phyloP scores from a whole-genome alignment of 495 filamentous ascomycete species.

The Penicillium taxi region DNA sequence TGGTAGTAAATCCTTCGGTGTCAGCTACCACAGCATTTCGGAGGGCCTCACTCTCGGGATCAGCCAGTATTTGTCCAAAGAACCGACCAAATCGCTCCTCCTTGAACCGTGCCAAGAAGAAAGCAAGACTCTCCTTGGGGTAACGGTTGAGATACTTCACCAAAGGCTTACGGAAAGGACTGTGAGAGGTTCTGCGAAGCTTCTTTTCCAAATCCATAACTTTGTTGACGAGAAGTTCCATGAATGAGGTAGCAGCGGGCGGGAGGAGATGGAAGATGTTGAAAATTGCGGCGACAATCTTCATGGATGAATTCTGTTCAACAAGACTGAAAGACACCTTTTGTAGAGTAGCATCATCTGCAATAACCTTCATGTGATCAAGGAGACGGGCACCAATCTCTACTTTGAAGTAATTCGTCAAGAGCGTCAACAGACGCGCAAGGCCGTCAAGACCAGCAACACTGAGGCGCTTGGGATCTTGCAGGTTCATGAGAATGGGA shows the following conservation, averaged over 20 bases:
- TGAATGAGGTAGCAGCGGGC: slow-evolving; percentile 78
- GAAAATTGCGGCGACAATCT: slow-evolving; percentile 85
- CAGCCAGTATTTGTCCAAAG: slow-evolving; percentile 78
- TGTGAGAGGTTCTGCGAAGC: slow-evolving; percentile 81
- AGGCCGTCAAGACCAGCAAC: slow-evolving; percentile 87
- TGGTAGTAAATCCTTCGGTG: slow-evolving; percentile 57
- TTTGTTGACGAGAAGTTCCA: slow-evolving; percentile 78
- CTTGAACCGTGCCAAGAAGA: slow-evolving; percentile 65
- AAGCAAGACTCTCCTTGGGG: slow-evolving; percentile 75
- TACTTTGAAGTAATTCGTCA: slow-evolving; percentile 99
- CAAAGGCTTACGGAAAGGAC: slow-evolving; percentile 86
- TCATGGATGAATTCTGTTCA: slow-evolving; percentile 85
- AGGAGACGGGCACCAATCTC: slow-evolving; percentile 88
- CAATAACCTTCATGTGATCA: slow-evolving; percentile 87
- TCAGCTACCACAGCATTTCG: slow-evolving; percentile 67
- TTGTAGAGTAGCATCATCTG: slow-evolving; percentile 69
- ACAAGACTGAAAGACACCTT: slow-evolving; percentile 89
- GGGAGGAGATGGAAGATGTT: slow-evolving; percentile 95
- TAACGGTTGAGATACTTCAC: slow-evolving; percentile 92
- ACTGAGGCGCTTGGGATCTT: slow-evolving; percentile 84
- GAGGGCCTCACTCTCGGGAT: slow-evolving; percentile 65
- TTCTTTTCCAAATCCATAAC: slow-evolving; percentile 82
- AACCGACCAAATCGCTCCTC: slow-evolving; percentile 89
- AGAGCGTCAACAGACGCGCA: slow-evolving; percentile 73
- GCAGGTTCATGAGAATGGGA: slow-evolving; percentile 90